These are phyloP conservation scores for Aspergillus sergii DNA, from an alignment of 2,329 filamentous ascomycete species.

Conservation along the genomic window DNA sequence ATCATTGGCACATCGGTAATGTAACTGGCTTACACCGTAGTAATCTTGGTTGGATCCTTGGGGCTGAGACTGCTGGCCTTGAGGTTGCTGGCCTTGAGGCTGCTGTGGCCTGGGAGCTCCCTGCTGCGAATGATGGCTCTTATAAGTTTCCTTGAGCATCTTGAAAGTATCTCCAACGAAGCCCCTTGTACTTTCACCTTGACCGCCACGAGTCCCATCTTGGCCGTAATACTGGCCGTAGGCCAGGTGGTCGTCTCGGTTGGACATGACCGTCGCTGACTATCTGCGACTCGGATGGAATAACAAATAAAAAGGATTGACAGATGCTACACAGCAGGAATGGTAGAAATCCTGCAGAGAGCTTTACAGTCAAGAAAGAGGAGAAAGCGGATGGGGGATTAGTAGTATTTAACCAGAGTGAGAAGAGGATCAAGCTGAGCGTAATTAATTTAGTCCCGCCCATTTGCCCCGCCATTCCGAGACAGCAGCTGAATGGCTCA, in stretches of 20 bases:
- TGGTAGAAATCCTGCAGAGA: not conserved
- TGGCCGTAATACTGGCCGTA: slow-evolving; percentile 54
- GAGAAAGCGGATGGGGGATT: not conserved
- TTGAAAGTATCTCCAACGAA: slow-evolving; percentile 56
- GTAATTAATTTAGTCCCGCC: slow-evolving; percentile 3
- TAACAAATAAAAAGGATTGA: not conserved
- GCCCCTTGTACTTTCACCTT: slow-evolving; percentile 49
- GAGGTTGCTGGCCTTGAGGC: slow-evolving; percentile 1
- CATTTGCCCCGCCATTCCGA: slow-evolving; percentile 5
- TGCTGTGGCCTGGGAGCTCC: slow-evolving; percentile 4
- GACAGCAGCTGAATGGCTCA: slow-evolving; percentile 3
- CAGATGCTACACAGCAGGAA: not conserved
- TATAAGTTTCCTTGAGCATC: slow-evolving; percentile 47
- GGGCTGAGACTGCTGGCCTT: not conserved
- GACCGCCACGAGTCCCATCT: slow-evolving; percentile 34
- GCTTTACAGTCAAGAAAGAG: not conserved
- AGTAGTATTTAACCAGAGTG: not conserved
- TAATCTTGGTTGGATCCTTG: slow-evolving; percentile 27
- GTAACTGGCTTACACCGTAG: slow-evolving; percentile 23
- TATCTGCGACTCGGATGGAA: not conserved
- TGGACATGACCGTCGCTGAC: slow-evolving; percentile 33
- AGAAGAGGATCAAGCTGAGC: not conserved
- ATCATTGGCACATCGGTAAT: not conserved
- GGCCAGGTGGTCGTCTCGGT: slow-evolving; percentile 55
- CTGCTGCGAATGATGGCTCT: slow-evolving; percentile 28